phyloP scores from a whole-genome alignment of 108 stramenopile genomes.

The Nitzschia sp. region DNA sequence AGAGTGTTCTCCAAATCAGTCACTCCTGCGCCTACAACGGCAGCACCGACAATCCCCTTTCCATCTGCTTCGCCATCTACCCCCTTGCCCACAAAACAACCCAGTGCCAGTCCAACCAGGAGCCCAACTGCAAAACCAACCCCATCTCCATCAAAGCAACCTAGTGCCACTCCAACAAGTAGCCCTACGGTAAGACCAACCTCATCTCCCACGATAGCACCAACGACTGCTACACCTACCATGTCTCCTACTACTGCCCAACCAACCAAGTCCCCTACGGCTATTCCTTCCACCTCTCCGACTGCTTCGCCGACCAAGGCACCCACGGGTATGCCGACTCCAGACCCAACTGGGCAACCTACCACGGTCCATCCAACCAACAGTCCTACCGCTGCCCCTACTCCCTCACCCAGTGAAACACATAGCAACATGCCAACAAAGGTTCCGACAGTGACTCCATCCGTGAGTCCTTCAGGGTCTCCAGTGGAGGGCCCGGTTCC shows the following conservation, averaged over 20 bases:
- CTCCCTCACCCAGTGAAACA: background rate
- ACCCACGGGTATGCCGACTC: background rate
- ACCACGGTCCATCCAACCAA: background rate
- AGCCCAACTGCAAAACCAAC: slow-evolving; percentile 1
- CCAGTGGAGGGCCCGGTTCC: background rate
- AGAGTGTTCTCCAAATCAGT: background rate
- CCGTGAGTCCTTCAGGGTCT: background rate
- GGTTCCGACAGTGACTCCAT: background rate
- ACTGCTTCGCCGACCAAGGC: background rate
- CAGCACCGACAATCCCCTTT: background rate
- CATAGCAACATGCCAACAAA: background rate
- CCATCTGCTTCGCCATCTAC: background rate
- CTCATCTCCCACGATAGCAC: background rate
- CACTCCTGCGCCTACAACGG: background rate
- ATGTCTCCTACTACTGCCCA: background rate
- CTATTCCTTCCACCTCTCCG: background rate
- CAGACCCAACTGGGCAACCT: background rate
- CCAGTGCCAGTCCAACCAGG: background rate
- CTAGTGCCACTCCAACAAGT: background rate
- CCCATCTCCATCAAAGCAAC: background rate
- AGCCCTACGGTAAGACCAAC: background rate
- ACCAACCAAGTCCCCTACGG: background rate
- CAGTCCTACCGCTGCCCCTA: background rate
- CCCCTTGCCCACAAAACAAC: background rate
- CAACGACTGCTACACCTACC: background rate